Percentiles rank a stretch among this genome's conserved stretches.
phyloP scores from a whole-genome alignment of 2,329 filamentous ascomycete genomes.

The Arthrobotrys sphaeroides region DNA sequence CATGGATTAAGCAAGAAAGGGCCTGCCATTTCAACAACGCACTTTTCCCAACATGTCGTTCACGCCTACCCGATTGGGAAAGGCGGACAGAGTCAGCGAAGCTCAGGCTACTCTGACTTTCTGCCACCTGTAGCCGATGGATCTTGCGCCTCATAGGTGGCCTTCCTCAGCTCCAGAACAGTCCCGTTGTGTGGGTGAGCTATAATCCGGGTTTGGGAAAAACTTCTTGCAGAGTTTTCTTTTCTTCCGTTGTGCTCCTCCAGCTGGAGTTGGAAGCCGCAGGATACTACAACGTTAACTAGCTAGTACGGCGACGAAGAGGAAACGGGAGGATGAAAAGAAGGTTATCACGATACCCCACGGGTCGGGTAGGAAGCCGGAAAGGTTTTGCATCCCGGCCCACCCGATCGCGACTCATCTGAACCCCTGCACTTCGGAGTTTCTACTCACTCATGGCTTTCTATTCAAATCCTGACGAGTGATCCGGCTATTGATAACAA shows the following conservation, averaged over 20 bases:
- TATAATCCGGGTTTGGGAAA: constrained; percentile 9
- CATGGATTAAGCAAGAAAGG: constrained; percentile 6
- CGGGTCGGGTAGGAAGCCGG: constrained; percentile 5
- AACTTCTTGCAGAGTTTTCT: constrained; percentile 34
- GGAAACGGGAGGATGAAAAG: not conserved
- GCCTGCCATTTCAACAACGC: constrained; percentile 44
- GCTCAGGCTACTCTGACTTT: not conserved
- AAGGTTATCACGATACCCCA: constrained; percentile 2
- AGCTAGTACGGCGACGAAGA: too few species aligned
- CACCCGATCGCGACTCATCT: not conserved
- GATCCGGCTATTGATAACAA: not conserved
- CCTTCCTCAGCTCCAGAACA: not conserved
- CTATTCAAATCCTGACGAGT: not conserved
- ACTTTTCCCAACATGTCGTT: constrained; percentile 46
- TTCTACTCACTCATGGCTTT: not conserved
- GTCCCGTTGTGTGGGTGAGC: not conserved
- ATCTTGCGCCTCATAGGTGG: not conserved
- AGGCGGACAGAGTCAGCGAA: not conserved
- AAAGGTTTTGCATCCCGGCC: not conserved
- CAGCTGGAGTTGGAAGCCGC: constrained; percentile 8
- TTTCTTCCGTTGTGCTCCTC: constrained; percentile 14
- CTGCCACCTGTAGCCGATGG: constrained; percentile 7
- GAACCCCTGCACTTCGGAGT: not conserved
- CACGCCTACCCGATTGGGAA: constrained; percentile 39
- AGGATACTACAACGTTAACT: too few species aligned